These are phyloP conservation scores for Fusarium brevicatenulatum DNA, from an alignment of 2,329 filamentous ascomycete genomes.

Conservation along the genomic window DNA sequence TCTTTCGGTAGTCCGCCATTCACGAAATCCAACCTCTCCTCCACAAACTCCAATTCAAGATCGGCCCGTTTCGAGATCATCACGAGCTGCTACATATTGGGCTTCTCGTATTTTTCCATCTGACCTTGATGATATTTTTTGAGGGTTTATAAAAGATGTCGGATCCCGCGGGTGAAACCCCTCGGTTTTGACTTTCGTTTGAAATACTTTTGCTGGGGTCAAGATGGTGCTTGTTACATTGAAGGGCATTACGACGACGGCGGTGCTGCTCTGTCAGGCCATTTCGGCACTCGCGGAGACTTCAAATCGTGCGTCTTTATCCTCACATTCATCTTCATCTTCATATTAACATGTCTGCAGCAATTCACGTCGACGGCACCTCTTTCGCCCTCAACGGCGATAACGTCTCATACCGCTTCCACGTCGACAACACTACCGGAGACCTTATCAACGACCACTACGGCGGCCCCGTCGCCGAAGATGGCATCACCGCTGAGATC, in stretches of 20 bases:
- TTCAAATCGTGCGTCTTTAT: not conserved
- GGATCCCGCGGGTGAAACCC: not conserved
- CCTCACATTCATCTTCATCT: not conserved
- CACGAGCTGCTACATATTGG: not conserved
- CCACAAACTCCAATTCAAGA: constrained; percentile 11
- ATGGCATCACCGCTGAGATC: constrained; percentile 51
- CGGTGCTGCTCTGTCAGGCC: not conserved
- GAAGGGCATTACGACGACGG: not conserved
- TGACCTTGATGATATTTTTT: not conserved
- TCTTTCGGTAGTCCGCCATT: not conserved
- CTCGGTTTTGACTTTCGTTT: not conserved
- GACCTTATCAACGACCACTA: constrained; percentile 71
- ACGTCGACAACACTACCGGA: constrained; percentile 65
- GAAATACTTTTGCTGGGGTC: not conserved
- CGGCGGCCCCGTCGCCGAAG: constrained; percentile 64
- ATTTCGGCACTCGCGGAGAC: not conserved
- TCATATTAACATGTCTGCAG: constrained; percentile 46
- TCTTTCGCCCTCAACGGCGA: constrained; percentile 68
- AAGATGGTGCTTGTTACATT: constrained; percentile 7
- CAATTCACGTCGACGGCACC: constrained; percentile 61
- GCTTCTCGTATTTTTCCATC: not conserved
- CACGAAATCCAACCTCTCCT: not conserved
- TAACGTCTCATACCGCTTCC: constrained; percentile 70
- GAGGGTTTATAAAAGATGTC: constrained; percentile 1
- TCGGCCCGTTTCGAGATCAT: constrained; percentile 19